Percentiles rank a stretch among this genome's conserved stretches.
Evolutionary conservation across 805 yeast genomes (phyloP).

Genomic region (Ogataea nonfermentans): DNA sequence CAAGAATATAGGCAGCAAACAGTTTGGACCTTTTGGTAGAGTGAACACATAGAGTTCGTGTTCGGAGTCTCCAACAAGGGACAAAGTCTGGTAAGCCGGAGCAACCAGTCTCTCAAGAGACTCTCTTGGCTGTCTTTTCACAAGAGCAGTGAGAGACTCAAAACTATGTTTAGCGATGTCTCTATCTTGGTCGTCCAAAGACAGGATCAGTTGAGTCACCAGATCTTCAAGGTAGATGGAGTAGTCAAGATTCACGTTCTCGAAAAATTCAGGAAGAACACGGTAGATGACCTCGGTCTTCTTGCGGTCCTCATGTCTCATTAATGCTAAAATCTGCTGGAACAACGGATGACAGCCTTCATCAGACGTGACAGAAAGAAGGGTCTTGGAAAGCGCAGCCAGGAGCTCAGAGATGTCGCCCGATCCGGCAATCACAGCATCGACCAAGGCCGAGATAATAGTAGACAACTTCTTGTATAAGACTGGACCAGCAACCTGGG

Average conservation of each 20-base stretch:
- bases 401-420: conserved; percentile 42
- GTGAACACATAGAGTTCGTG: conserved; percentile 72
- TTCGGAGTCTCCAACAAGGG: conserved; percentile 58
- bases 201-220: conserved; percentile 63
- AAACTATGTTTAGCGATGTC: conserved; percentile 64
- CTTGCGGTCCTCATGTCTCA: conserved; percentile 69
- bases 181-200: conserved; percentile 67
- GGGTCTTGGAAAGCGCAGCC: conserved; percentile 62
- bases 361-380: conserved; percentile 68
- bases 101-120: conserved; percentile 71
- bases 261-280: conserved; percentile 72
- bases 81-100: conserved; percentile 76
- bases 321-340: conserved; percentile 73
- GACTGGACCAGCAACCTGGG: conserved; percentile 86
- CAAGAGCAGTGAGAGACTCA: conserved; percentile 61
- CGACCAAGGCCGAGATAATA: conserved; percentile 72
- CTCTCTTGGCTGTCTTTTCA: conserved; percentile 72
- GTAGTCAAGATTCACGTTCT: conserved; percentile 63
- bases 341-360: conserved; percentile 82
- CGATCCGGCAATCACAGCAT: conserved; percentile 44
- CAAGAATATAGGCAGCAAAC: conserved; percentile 84
- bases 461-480: conserved; percentile 68
- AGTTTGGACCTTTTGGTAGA: conserved; percentile 79
- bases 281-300: conserved; percentile 63
- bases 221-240: conserved; percentile 72